Base-by-base conservation (phyloP, 768 basidiomycete genomes). In the Cubamyces sp. region DNA sequence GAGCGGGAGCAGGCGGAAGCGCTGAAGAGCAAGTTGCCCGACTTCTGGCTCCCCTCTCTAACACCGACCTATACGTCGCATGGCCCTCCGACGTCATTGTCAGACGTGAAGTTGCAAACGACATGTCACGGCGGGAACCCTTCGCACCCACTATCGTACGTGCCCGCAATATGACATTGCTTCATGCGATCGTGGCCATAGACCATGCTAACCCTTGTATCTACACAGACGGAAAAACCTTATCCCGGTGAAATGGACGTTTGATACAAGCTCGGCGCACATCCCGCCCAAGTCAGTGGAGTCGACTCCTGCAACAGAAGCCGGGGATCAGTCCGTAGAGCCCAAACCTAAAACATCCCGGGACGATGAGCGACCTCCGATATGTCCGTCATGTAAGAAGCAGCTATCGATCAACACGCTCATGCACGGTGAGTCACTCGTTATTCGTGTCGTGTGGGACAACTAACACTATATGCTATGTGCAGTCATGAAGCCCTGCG, bases 11-110 rank as follows among this genome's bases (percentile, higher is more conserved):
- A 92, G 66, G 88, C 90, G 0, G 94, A 94, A 64, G 84, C 89
- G 3, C 77, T 96, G 59, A 91, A 89, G 61, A 84, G 86, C 62
- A 97, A 98, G 74, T 82, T 98, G 3, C 95, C 97, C 2, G 95
- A 97, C 69, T 99, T 97, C 73, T 99, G 97, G 97, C 80, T 99
- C 41, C 95, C 95, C 2, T 94, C 92, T 0, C 76, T 98, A 25
- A 95, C 96, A 0, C 96, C 96, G 0, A 96, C 84, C 47, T 85
- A 91, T 74, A 77, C 84, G 23, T 79, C 90, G 34, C 79, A 71
- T 51, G 86, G 86, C 0, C 82, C 80, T 11, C 88, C 87, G 1
- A 81, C 79, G 26, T 88, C 88, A 3, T 75, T 94, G 45, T 81
- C 83, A 67, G 92, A 95, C 67, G 82, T 95, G 37, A 94, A 94